Base-by-base conservation (phyloP, 139 green algal genomes). In the Spirogloea muscicola region DNA sequence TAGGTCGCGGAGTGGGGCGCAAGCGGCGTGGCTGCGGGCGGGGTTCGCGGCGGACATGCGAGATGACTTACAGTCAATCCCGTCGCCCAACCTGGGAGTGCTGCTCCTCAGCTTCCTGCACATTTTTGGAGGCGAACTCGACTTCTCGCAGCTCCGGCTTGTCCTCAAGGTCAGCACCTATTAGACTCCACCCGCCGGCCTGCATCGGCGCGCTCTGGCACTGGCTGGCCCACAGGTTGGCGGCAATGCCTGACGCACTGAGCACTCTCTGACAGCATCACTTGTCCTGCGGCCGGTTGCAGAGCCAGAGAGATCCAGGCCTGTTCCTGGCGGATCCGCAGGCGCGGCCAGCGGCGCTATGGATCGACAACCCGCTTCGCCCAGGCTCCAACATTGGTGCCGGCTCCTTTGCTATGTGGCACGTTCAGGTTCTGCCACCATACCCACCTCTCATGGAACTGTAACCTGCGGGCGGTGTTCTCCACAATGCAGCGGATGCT, bases 361-460 rank as follows among this genome's bases (percentile, higher is more conserved):
- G 58, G 71, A 79, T 79, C 6, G 71, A 79, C 39, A 59, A 79
- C 42, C 71, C 71, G 18, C 71, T 79, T n/a, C 57, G 71, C 9
- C 58, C 58, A 1, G 71, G 71, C 0, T 38, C 58, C 3, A 79
- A 79, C 43, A 61, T 79, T 25, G 58, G 71, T 29, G 37, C 58
- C 1, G 71, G 71, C 34, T 79, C 71, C 10, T 79, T 79, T 42
- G 58, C 58, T 33, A 72, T 79, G 43, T 79, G 58, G 58, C 58
- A 72, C 49, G 71, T 79, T 2, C 71, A 79, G 58, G 71, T 79
- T n/a, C n/a, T n/a, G n/a, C n/a, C n/a, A n/a, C n/a, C n/a, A n/a
- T n/a, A n/a, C n/a, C n/a, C n/a, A n/a, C n/a, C n/a, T n/a, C n/a
- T n/a, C n/a, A n/a, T n/a, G n/a, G n/a, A n/a, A n/a, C n/a, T n/a